phyloP scores from a whole-genome alignment of 192 early-diverging fungal species.

The Gigaspora rosea region DNA sequence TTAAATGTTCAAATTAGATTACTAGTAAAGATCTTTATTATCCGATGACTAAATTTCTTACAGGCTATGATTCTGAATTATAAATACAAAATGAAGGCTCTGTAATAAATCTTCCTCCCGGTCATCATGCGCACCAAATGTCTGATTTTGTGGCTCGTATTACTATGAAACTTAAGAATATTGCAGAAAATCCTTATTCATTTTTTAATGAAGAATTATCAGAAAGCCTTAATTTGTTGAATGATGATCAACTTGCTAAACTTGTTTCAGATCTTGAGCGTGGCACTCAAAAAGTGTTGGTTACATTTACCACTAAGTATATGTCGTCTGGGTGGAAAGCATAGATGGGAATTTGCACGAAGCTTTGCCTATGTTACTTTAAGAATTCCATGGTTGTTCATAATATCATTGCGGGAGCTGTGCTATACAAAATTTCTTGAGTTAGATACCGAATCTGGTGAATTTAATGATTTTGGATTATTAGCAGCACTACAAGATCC shows the following conservation, averaged over 20 bases:
- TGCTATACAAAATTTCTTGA: background rate
- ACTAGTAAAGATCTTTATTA: background rate
- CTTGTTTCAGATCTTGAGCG: background rate
- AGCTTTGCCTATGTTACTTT: background rate
- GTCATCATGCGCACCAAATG: background rate
- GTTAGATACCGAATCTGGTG: background rate
- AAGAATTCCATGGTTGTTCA: background rate
- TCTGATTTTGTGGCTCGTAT: background rate
- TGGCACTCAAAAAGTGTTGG: background rate
- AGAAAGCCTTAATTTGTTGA: background rate
- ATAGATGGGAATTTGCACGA: background rate
- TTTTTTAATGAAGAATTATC: background rate
- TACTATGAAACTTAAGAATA: background rate
- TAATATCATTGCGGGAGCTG: background rate
- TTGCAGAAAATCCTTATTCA: background rate
- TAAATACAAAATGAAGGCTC: background rate
- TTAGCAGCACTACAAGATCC: background rate
- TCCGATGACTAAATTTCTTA: background rate
- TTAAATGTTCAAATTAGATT: background rate
- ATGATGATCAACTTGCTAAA: background rate
- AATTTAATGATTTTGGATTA: slow-evolving; percentile 8
- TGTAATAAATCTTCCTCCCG: background rate
- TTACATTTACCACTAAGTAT: background rate
- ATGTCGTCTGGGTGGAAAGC: background rate
- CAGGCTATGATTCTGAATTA: background rate